phyloP scores from a whole-genome alignment of 2,329 filamentous ascomycete genomes.

The Aspergillus thermomutatus region DNA sequence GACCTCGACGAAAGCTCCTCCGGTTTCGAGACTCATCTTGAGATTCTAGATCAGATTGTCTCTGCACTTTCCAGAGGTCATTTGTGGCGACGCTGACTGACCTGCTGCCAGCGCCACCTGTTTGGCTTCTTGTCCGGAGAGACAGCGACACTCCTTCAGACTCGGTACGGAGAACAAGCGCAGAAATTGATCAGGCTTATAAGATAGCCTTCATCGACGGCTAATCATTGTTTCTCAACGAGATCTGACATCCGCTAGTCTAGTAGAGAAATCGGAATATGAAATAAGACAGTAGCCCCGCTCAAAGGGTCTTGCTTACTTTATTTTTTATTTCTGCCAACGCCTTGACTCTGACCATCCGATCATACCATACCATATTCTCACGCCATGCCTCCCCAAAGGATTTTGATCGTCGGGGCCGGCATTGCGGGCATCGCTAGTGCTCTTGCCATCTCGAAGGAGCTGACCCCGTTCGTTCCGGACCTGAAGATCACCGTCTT shows the following conservation, averaged over 20 bases:
- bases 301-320: not conserved
- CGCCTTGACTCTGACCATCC: no score
- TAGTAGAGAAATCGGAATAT: not conserved
- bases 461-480: conserved; percentile 31
- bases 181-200: no score
- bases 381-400: conserved; percentile 13
- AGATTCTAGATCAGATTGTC: not conserved
- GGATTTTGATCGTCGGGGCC: conserved; percentile 33
- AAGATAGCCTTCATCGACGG: not conserved
- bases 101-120: not conserved
- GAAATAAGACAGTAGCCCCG: not conserved
- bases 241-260: not conserved
- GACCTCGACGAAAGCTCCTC: no score
- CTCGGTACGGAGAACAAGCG: no score
- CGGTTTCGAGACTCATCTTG: not conserved
- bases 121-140: not conserved
- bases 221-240: not conserved
- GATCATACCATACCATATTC: not conserved
- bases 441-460: conserved; percentile 30
- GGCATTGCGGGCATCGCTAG: conserved; percentile 35
- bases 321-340: not conserved
- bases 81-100: not conserved
- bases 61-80: not conserved
- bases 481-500: conserved; percentile 37
- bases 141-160: not conserved